Evolutionary conservation across 495 filamentous ascomycete species (phyloP).

Genomic region (Tuber calosporum): DNA sequence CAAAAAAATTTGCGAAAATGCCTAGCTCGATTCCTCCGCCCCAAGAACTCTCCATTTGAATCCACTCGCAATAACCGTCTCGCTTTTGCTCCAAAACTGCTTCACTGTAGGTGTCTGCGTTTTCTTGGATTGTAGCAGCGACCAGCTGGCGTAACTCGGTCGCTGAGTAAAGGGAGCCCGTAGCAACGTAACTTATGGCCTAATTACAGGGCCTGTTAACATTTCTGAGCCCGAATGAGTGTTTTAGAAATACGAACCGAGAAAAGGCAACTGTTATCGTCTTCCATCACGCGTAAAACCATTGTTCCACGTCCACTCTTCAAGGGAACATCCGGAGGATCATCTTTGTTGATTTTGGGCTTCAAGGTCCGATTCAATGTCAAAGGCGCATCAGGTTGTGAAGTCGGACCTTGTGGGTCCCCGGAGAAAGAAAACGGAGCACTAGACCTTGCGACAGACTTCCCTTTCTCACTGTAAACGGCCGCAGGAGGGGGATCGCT

Average conservation of each 20-base stretch:
- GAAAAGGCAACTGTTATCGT: constrained; percentile 94
- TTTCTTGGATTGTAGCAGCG: constrained; percentile 66
- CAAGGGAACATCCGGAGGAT: constrained; percentile 64
- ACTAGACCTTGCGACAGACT: constrained; percentile 8
- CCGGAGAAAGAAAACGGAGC: constrained; percentile 28
- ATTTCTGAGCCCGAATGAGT: not conserved
- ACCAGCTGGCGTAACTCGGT: constrained; percentile 71
- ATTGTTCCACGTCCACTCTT: constrained; percentile 57
- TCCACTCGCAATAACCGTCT: constrained; percentile 75
- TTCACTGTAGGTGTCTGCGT: constrained; percentile 63
- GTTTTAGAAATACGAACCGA: constrained; percentile 49
- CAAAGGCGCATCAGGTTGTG: constrained; percentile 10
- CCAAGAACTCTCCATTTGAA: constrained; percentile 74
- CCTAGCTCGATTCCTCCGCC: constrained; percentile 85
- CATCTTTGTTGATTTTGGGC: constrained; percentile 45
- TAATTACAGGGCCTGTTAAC: not conserved
- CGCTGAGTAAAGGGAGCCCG: constrained; percentile 60
- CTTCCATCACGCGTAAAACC: constrained; percentile 89
- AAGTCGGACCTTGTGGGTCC: constrained; percentile 11
- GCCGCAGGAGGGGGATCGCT: constrained; percentile 18
- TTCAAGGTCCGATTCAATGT: constrained; percentile 41
- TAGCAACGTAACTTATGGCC: constrained; percentile 60
- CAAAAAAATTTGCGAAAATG: constrained; percentile 77
- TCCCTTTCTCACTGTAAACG: constrained; percentile 21
- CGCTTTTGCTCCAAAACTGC: constrained; percentile 70